Evolutionary conservation across 305 asterid species (phyloP).

Genomic region (Rubia occidens): DNA sequence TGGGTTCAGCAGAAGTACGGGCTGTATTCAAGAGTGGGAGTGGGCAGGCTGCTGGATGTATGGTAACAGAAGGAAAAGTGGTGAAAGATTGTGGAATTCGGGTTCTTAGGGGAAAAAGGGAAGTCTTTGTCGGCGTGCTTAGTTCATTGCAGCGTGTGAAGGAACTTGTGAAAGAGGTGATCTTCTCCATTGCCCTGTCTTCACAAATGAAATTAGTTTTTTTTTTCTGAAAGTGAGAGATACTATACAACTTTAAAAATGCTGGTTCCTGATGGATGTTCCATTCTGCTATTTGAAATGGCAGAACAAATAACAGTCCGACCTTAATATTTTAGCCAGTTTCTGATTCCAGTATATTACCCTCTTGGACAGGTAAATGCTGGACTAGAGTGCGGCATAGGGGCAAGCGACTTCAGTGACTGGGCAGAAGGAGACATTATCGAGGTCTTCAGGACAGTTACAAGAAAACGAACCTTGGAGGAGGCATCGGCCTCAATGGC

Average conservation of each 20-base stretch:
- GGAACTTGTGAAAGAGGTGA: slow-evolving; percentile 94
- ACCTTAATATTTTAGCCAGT: not conserved
- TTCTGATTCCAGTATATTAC: slow-evolving; percentile 9
- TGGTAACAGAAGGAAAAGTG: slow-evolving; percentile 86
- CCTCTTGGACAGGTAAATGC: slow-evolving; percentile 61
- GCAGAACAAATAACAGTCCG: too few species aligned
- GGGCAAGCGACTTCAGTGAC: slow-evolving; percentile 51
- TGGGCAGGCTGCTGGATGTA: slow-evolving; percentile 96
- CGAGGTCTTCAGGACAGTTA: slow-evolving; percentile 68
- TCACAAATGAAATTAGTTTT: not conserved
- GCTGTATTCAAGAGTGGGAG: slow-evolving; percentile 97
- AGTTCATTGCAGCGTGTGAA: slow-evolving; percentile 78
- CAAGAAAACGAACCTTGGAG: slow-evolving; percentile 86
- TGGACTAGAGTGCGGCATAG: slow-evolving; percentile 94
- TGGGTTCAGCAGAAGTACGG: slow-evolving; percentile 86
- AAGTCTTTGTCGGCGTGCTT: slow-evolving; percentile 64
- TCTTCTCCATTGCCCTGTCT: not conserved
- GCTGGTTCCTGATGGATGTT: not conserved
- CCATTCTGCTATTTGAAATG: not conserved
- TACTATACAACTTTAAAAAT: not conserved
- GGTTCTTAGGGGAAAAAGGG: slow-evolving; percentile 65
- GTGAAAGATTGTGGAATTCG: slow-evolving; percentile 81
- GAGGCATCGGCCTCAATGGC: slow-evolving; percentile 95
- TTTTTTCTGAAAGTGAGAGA: not conserved
- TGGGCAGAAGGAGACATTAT: slow-evolving; percentile 84